phyloP scores from a whole-genome alignment of 2,329 filamentous ascomycete genomes.

The Xylariaceae sp. region DNA sequence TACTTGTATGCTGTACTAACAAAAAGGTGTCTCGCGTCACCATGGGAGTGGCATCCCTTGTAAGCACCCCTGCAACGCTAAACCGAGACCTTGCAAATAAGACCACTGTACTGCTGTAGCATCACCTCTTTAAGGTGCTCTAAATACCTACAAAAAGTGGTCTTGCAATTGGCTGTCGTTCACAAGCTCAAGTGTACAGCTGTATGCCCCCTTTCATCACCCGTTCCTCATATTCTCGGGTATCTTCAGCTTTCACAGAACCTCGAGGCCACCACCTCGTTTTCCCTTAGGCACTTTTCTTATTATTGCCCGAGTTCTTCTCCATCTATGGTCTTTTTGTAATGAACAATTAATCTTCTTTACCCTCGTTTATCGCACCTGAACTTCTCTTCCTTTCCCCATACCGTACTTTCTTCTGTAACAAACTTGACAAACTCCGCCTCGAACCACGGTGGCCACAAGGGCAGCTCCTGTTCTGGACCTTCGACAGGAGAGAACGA shows the following conservation, averaged over 20 bases:
- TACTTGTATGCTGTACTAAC: too few relatives aligned
- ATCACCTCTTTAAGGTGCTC: too few relatives aligned
- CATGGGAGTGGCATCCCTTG: too few relatives aligned
- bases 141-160: too few relatives aligned
- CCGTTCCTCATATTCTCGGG: constrained; percentile 6
- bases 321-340: constrained; percentile 28
- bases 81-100: too few relatives aligned
- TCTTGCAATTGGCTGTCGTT: too few relatives aligned
- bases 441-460: constrained; percentile 8
- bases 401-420: constrained; percentile 5
- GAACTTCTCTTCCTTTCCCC: constrained; percentile 19
- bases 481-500: constrained; percentile 24
- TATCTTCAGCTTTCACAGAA: constrained; percentile 1
- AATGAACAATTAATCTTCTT: constrained; percentile 37
- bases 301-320: constrained; percentile 17
- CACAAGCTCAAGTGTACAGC: too few relatives aligned
- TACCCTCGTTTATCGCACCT: constrained; percentile 35
- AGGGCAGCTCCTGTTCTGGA: constrained; percentile 1
- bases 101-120: too few relatives aligned
- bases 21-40: too few relatives aligned
- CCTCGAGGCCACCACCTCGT: constrained; percentile 8
- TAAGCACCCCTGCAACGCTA: too few relatives aligned
- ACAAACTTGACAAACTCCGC: constrained; percentile 11
- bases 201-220: too few relatives aligned
- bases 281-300: constrained; percentile 15